phyloP scores from a whole-genome alignment of 306 rosid species.

The Quercus cerris region DNA sequence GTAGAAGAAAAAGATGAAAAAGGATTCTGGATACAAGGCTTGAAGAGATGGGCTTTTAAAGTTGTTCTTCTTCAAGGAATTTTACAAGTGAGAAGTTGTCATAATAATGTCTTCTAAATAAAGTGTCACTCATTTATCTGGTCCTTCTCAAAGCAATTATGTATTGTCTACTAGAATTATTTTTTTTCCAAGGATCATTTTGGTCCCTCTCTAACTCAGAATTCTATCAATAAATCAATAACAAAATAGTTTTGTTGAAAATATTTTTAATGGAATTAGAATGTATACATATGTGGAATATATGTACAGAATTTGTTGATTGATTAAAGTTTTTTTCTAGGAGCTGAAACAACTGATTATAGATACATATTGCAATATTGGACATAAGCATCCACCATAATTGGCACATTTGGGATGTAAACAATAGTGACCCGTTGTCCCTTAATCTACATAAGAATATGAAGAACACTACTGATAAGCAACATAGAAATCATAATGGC shows the following conservation, averaged over 20 bases:
- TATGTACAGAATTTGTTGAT: background rate
- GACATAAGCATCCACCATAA: background rate
- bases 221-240: background rate
- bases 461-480: background rate
- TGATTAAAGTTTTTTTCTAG: background rate
- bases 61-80: conserved; percentile 28
- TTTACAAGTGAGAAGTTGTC: conserved; percentile 38
- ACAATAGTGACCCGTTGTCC: background rate
- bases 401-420: background rate
- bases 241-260: background rate
- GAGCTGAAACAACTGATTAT: background rate
- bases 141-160: conserved; percentile 31
- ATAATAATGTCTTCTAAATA: conserved; percentile 38
- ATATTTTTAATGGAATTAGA: background rate
- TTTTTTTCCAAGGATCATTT: conserved; percentile 2
- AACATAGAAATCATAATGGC: background rate
- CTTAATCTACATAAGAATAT: background rate
- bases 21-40: background rate
- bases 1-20: conserved; percentile 37
- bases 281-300: background rate
- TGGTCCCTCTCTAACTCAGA: conserved; percentile 9
- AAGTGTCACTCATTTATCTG: conserved; percentile 32
- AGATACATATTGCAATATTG: background rate
- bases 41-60: background rate
- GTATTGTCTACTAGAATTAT: conserved; percentile 31